Conservation (phyloP, 192 early-diverging fungal genomes). For the Coemansia sp. region DNA sequence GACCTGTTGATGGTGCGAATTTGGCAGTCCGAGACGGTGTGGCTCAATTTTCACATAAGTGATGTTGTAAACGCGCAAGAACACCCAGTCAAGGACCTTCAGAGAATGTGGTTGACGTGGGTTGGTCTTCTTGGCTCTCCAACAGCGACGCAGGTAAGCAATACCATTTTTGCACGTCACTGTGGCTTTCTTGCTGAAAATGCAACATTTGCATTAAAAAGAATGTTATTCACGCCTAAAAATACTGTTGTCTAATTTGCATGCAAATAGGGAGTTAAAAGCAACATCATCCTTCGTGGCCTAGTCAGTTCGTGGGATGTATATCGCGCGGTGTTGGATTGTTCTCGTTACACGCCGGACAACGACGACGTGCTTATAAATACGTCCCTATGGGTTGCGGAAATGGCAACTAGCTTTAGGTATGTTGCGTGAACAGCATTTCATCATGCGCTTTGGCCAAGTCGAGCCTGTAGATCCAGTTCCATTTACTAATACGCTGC, state of each 20-base stretch:
- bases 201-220: too few species aligned
- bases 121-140: conserved; percentile 34
- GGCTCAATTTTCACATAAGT: conserved; percentile 38
- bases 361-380: conserved; percentile 43
- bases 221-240: too few species aligned
- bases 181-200: too few species aligned
- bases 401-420: conserved; percentile 29
- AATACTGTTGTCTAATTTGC: background rate
- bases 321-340: conserved; percentile 40
- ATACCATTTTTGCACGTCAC: background rate
- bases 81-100: conserved; percentile 8
- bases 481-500: background rate
- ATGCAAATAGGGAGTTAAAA: background rate
- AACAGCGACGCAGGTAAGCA: conserved; percentile 12
- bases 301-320: conserved; percentile 35
- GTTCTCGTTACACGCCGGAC: conserved; percentile 36
- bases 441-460: too few species aligned
- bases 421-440: background rate
- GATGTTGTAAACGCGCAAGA: conserved; percentile 18
- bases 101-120: conserved; percentile 37
- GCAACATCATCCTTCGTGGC: conserved; percentile 35
- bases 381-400: conserved; percentile 32
- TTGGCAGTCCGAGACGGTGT: conserved; percentile 31
- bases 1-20: conserved; percentile 10
- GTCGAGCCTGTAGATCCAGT: too few species aligned